Conservation (phyloP, 176 grass and related monocot species). For the Thinopyrum elongatum region DNA sequence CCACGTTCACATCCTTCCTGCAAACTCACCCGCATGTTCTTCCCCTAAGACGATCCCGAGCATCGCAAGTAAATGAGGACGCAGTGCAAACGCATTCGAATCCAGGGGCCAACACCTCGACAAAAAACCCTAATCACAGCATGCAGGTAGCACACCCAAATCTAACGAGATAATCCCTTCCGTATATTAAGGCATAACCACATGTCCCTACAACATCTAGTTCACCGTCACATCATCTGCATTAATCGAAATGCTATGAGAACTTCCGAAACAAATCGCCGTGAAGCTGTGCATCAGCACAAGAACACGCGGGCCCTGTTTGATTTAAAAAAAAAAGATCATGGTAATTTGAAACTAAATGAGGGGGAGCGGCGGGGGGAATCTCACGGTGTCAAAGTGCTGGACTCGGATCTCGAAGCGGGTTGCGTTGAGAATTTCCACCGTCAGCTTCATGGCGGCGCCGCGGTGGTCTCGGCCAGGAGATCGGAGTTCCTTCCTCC, state of each 20-base stretch:
- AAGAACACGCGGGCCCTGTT: no score
- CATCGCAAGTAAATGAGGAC: neutral
- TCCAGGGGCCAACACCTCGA: neutral
- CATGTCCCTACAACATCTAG: neutral
- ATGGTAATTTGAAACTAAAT: neutral
- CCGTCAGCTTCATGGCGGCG: slow-evolving; percentile 67
- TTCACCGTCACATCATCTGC: neutral
- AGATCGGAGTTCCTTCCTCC: neutral
- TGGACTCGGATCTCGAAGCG: slow-evolving; percentile 87
- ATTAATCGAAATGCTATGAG: neutral
- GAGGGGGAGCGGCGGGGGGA: neutral
- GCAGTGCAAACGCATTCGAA: neutral
- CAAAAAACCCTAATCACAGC: neutral
- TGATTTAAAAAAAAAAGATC: neutral
- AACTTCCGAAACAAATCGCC: neutral
- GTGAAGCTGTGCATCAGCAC: neutral
- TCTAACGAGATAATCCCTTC: neutral
- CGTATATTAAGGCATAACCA: neutral
- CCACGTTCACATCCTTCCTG: neutral
- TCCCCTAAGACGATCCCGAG: neutral
- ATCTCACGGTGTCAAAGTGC: slow-evolving; percentile 66
- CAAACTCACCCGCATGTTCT: neutral
- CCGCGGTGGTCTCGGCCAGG: neutral
- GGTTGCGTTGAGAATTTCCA: no score
- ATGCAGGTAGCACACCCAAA: neutral